Evolutionary conservation across 805 yeast genomes (phyloP).

Genomic region (Candida tibetensis): DNA sequence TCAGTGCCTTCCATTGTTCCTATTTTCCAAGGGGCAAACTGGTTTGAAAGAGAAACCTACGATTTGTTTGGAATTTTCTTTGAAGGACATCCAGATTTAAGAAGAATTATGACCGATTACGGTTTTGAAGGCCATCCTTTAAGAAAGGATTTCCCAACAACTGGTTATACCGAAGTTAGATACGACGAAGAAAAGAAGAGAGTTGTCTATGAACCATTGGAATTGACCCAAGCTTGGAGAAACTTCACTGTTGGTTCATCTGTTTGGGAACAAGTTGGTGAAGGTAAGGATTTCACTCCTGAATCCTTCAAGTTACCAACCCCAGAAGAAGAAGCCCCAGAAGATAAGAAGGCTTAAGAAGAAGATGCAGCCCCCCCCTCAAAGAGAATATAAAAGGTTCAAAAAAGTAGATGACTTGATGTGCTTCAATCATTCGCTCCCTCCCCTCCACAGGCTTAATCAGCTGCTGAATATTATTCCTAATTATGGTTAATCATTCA

Average conservation of each 20-base stretch:
- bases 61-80: slow-evolving; percentile 86
- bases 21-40: slow-evolving; percentile 75
- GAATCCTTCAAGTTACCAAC: slow-evolving; percentile 77
- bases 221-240: slow-evolving; percentile 89
- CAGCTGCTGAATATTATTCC: no score
- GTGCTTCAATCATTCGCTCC: no score
- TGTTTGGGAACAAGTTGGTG: slow-evolving; percentile 91
- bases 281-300: slow-evolving; percentile 79
- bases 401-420: no score
- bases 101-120: slow-evolving; percentile 88
- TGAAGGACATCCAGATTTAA: slow-evolving; percentile 84
- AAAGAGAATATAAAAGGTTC: no score
- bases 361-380: no score
- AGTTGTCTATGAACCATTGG: slow-evolving; percentile 85
- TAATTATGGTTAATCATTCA: no score
- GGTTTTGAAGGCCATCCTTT: slow-evolving; percentile 92
- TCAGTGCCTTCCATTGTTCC: slow-evolving; percentile 79
- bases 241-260: slow-evolving; percentile 85
- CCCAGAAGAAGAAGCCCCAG: slow-evolving; percentile 49
- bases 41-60: slow-evolving; percentile 89
- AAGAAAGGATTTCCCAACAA: slow-evolving; percentile 89
- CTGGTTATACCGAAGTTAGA: slow-evolving; percentile 87
- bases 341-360: slow-evolving; percentile 38
- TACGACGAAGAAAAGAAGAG: slow-evolving; percentile 90
- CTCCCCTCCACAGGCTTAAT: no score